Evolutionary conservation across 2,329 filamentous ascomycete species (phyloP).

Genomic region (Botryosphaeria agaves): DNA sequence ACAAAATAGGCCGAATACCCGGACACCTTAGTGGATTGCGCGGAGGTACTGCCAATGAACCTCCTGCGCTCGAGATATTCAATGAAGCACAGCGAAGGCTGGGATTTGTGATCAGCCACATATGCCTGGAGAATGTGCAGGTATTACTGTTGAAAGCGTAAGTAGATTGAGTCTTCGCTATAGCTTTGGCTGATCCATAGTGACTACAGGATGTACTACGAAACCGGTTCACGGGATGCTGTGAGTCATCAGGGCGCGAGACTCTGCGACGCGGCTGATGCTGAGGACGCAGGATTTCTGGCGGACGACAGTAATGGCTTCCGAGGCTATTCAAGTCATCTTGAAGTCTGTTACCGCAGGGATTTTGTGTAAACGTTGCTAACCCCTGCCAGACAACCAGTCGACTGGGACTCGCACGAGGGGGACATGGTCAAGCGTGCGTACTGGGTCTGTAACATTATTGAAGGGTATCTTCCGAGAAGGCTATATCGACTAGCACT

Average conservation of each 20-base stretch:
- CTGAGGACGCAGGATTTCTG: slow-evolving; percentile 36
- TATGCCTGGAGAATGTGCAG: slow-evolving; percentile 41
- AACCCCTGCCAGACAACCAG: slow-evolving; percentile 9
- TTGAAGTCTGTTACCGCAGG: slow-evolving; percentile 22
- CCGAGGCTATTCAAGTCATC: slow-evolving; percentile 37
- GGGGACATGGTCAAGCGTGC: slow-evolving; percentile 35
- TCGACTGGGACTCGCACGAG: slow-evolving; percentile 28
- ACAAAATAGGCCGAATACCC: slow-evolving; percentile 25
- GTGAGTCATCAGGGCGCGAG: too few relatives aligned
- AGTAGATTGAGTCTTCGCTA: slow-evolving; percentile 7
- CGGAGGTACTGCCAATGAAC: slow-evolving; percentile 30
- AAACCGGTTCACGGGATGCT: slow-evolving; percentile 32
- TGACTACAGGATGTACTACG: slow-evolving; percentile 32
- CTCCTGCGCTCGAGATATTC: slow-evolving; percentile 41
- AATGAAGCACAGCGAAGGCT: slow-evolving; percentile 44
- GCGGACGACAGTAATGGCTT: slow-evolving; percentile 38
- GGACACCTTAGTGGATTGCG: slow-evolving; percentile 39
- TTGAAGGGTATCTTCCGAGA: slow-evolving; percentile 39
- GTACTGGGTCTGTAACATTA: slow-evolving; percentile 41
- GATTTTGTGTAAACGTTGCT: slow-evolving; percentile 15
- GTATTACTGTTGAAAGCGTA: slow-evolving; percentile 39
- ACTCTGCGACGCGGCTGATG: too few relatives aligned
- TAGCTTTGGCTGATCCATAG: neutral
- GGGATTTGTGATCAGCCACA: slow-evolving; percentile 38
- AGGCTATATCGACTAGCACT: too few relatives aligned